Percentiles rank a stretch among this genome's conserved stretches.
These are phyloP conservation scores for Erodium texanum DNA, from an alignment of 441 rosid species.

Conservation along the genomic window DNA sequence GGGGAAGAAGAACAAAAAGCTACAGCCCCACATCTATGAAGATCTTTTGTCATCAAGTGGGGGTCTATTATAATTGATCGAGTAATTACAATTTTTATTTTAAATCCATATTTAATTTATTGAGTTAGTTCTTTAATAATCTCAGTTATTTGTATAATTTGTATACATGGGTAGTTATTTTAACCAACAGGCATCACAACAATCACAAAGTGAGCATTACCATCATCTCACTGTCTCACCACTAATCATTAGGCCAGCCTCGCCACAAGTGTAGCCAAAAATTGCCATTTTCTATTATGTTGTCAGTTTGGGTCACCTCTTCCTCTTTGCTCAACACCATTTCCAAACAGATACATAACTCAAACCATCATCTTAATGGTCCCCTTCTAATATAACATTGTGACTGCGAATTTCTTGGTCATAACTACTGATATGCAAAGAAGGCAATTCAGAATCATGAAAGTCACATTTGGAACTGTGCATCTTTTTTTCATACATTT, in stretches of 20 bases:
- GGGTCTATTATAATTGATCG: neutral
- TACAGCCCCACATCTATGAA: neutral
- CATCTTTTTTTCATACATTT: neutral
- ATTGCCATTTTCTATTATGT: neutral
- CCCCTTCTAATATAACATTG: too few species aligned
- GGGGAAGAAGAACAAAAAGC: neutral
- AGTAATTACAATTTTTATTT: neutral
- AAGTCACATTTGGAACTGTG: neutral
- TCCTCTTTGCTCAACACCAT: too few species aligned
- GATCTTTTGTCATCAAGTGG: neutral
- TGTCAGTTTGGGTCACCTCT: too few species aligned
- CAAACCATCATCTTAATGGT: too few species aligned
- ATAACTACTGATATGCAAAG: too few species aligned
- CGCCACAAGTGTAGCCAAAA: neutral
- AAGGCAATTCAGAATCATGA: neutral
- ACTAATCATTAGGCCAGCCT: neutral
- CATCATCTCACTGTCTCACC: neutral
- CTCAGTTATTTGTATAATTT: neutral
- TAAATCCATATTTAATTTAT: neutral
- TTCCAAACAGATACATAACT: too few species aligned
- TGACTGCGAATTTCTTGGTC: neutral
- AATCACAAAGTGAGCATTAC: neutral
- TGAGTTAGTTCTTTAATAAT: neutral
- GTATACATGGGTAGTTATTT: neutral
- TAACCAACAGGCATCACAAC: neutral